Conservation (phyloP, 1,284 basidiomycete genomes). For the Trichosporon coremiiforme region DNA sequence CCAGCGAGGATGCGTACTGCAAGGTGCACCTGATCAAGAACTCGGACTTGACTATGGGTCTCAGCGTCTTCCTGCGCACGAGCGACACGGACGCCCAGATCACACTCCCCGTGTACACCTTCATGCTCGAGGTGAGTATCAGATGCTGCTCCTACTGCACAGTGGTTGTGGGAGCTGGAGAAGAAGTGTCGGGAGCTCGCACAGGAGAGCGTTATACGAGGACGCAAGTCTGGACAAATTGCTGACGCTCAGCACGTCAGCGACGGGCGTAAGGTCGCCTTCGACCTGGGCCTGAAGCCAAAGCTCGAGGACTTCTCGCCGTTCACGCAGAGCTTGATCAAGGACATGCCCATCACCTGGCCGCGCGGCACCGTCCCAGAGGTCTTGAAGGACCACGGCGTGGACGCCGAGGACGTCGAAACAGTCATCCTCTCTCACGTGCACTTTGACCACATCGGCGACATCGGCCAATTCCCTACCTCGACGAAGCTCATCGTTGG, state of each 20-base stretch:
- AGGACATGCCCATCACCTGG: conserved; percentile 26
- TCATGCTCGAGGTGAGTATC: conserved; percentile 27
- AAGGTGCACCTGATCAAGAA: conserved; percentile 24
- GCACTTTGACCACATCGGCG: conserved; percentile 33
- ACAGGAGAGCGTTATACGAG: no score
- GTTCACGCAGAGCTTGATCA: conserved; percentile 27
- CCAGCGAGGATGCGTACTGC: conserved; percentile 25
- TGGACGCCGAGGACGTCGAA: conserved; percentile 22
- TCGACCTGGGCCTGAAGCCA: conserved; percentile 29
- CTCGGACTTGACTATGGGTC: conserved; percentile 29
- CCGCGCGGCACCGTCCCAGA: conserved; percentile 22
- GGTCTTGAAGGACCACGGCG: conserved; percentile 21
- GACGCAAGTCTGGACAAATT: no score
- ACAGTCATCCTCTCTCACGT: conserved; percentile 27
- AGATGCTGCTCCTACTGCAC: no score
- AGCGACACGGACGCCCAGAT: conserved; percentile 23
- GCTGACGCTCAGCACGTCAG: conserved; percentile 10
- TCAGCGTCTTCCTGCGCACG: conserved; percentile 31
- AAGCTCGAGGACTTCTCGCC: conserved; percentile 29
- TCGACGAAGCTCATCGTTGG: conserved; percentile 31
- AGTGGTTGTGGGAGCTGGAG: no score
- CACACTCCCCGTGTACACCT: conserved; percentile 27
- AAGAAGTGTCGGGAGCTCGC: no score
- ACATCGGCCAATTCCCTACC: conserved; percentile 30
- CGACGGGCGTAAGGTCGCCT: conserved; percentile 25